Conservation (phyloP, 2,329 filamentous ascomycete species). For the Tricladium varicosporioides region DNA sequence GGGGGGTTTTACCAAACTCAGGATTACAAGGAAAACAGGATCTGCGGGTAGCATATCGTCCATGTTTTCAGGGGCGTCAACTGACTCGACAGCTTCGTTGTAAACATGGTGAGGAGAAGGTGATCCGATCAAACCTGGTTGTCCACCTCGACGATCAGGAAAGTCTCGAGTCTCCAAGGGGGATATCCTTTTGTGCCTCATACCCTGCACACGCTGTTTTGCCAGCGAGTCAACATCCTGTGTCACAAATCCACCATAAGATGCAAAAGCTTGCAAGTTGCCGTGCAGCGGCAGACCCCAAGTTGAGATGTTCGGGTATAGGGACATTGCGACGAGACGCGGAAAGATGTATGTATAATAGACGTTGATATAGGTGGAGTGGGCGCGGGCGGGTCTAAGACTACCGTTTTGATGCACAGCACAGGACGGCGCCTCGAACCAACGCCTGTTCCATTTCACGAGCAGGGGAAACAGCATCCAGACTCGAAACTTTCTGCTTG, state of each 20-base stretch:
- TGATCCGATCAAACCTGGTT: constrained; percentile 15
- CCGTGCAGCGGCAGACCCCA: constrained; percentile 2
- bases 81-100: constrained; percentile 7
- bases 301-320: constrained; percentile 18
- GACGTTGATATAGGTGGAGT: constrained; percentile 24
- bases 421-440: constrained; percentile 12
- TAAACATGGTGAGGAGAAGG: not conserved
- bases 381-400: not conserved
- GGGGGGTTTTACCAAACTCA: not conserved
- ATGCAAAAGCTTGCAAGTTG: constrained; percentile 6
- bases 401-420: not conserved
- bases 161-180: constrained; percentile 23
- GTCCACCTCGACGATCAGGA: not conserved
- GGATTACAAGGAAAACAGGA: constrained; percentile 16
- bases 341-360: constrained; percentile 24
- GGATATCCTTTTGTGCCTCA: constrained; percentile 13
- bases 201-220: not conserved
- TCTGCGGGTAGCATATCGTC: constrained; percentile 16
- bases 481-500: constrained; percentile 10
- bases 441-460: constrained; percentile 12
- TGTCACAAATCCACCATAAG: not conserved
- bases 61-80: constrained; percentile 11
- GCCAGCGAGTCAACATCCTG: too few relatives aligned
- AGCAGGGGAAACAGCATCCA: constrained; percentile 1
- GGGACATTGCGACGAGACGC: constrained; percentile 13